Evolutionary conservation across 2,329 filamentous ascomycete genomes (phyloP), one percentile per base, ranked within the genome.

Genomic region (Dactylellina haptotyla): DNA sequence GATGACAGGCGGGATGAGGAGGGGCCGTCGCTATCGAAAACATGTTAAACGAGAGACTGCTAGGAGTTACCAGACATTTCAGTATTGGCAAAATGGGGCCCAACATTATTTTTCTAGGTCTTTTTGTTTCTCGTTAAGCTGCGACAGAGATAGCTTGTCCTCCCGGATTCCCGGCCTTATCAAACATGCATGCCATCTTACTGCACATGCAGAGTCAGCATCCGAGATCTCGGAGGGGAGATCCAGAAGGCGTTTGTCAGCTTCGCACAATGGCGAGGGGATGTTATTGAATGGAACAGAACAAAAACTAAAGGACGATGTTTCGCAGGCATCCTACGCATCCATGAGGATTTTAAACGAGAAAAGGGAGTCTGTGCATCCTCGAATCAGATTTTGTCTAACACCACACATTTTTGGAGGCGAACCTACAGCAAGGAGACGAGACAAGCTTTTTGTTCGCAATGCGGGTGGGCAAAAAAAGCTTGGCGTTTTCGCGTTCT

Each of bases 401-500:
- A 54, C 16, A 54, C 26, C 53, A 48, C 62, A 26, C 43, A 48
- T 28, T 37, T 16, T 16, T 28, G 43, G 26, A 58, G 25, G 50
- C 12, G 20, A 53, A 43, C 34, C 37, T 4, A 43, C n/a, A 16
- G 39, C 32, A 34, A 14, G 16, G 30, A 43, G 20, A 43, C 12
- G 9, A 53, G 57, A 71, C 66, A 71, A 71, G 66, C 66, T 71
- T 71, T 70, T 28, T 30, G 45, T 62, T 28, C 34, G 48, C 14
- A 43, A 18, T 6, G 8, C 5, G 25, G 43, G 43, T 16, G 39
- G 18, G 14, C 6, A 6, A 5, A 34, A 62, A 30, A 34, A 34
- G 58, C 66, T 71, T 71, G 66, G 58, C 66, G 39, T 34, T 34
- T 14, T 6, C 14, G 32, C 6, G 14, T 34, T n/a, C n/a, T n/a